Evolutionary conservation across 352 stramenopile genomes (phyloP).

Genomic region (Globisporangium apiculatum): DNA sequence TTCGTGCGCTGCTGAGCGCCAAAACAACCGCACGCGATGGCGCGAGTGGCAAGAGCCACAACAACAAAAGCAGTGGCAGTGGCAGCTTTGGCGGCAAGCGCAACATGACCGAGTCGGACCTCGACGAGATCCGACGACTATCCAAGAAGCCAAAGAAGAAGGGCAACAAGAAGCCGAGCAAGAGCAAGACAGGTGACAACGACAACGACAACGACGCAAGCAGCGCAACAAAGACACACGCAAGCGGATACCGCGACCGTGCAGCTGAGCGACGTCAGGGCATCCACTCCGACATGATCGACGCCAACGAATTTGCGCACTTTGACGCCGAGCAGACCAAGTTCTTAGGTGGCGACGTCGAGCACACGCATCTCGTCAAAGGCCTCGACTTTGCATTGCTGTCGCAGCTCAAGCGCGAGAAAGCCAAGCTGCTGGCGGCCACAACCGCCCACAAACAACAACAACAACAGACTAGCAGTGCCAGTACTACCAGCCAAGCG

Average conservation of each 20-base stretch:
- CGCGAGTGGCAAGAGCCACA: not conserved
- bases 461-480: not conserved
- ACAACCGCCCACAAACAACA: slow-evolving; percentile 27
- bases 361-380: slow-evolving; percentile 87
- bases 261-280: slow-evolving; percentile 54
- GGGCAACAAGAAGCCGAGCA: slow-evolving; percentile 27
- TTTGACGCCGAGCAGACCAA: slow-evolving; percentile 75
- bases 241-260: slow-evolving; percentile 45
- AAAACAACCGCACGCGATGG: slow-evolving; percentile 10
- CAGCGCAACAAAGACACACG: slow-evolving; percentile 3
- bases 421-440: slow-evolving; percentile 38
- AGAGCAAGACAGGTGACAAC: slow-evolving; percentile 9
- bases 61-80: not conserved
- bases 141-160: slow-evolving; percentile 62
- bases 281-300: slow-evolving; percentile 27
- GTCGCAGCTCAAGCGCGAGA: slow-evolving; percentile 79
- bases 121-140: slow-evolving; percentile 41
- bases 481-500: not conserved
- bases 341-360: slow-evolving; percentile 73
- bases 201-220: slow-evolving; percentile 2
- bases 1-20: slow-evolving; percentile 46
- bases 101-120: slow-evolving; percentile 44
- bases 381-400: slow-evolving; percentile 85
- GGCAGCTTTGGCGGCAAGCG: slow-evolving; percentile 42
- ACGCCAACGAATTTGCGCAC: slow-evolving; percentile 42